phyloP scores from a whole-genome alignment of 2,329 filamentous ascomycete genomes.

The Periconia sp. region DNA sequence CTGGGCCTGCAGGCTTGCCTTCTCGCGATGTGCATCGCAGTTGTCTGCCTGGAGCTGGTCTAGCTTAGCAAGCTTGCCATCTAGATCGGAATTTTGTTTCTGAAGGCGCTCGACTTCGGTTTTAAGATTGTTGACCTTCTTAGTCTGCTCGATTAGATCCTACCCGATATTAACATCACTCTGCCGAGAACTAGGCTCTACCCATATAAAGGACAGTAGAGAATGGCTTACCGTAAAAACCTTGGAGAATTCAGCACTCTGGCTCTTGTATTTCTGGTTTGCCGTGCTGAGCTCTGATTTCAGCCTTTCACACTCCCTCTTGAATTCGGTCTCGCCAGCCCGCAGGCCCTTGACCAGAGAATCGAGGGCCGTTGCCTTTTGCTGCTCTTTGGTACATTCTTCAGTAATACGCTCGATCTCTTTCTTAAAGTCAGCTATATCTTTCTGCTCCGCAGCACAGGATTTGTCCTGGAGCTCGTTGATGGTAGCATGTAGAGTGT shows the following conservation, averaged over 20 bases:
- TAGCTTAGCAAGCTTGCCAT: conserved; percentile 21
- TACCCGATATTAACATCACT: conserved; percentile 1
- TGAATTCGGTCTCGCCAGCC: conserved; percentile 11
- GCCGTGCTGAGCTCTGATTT: conserved; percentile 22
- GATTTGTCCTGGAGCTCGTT: conserved; percentile 22
- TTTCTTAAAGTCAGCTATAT: conserved; percentile 18
- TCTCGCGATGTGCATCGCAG: background rate
- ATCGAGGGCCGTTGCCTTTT: conserved; percentile 25
- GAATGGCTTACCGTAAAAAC: conserved; percentile 24
- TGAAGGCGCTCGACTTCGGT: conserved; percentile 12
- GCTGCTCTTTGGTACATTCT: conserved; percentile 22
- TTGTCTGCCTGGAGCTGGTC: conserved; percentile 2
- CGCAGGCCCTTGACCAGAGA: conserved; percentile 18
- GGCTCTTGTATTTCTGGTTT: conserved; percentile 27
- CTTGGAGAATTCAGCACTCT: conserved; percentile 26
- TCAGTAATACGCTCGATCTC: conserved; percentile 24
- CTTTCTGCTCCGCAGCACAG: conserved; percentile 18
- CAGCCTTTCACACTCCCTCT: conserved; percentile 25
- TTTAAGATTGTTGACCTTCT: conserved; percentile 21
- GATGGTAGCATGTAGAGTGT: conserved; percentile 20
- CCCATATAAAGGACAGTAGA: background rate
- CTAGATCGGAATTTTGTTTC: conserved; percentile 23
- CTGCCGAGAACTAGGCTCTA: background rate
- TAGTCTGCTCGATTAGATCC: conserved; percentile 21
- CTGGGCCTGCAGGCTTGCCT: conserved; percentile 12